Percentiles rank a stretch among this genome's conserved stretches.
Evolutionary conservation across 768 basidiomycete species (phyloP).

Genomic region (Flagelloscypha sp.): DNA sequence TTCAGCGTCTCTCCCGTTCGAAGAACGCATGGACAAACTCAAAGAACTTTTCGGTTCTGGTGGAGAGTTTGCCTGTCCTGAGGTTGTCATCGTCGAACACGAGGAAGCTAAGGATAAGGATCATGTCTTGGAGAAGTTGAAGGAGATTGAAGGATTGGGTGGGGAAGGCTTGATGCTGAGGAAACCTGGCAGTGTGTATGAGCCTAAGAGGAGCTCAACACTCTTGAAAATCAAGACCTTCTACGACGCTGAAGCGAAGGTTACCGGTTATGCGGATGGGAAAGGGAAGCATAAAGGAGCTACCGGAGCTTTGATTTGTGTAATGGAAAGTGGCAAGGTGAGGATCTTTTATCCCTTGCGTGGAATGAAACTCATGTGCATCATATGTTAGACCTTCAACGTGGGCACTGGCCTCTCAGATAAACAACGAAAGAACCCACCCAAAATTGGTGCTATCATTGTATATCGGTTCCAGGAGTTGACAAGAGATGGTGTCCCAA

Average conservation of each 20-base stretch:
- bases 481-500: conserved; percentile 47
- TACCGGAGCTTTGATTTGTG: conserved; percentile 44
- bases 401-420: conserved; percentile 49
- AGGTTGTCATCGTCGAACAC: conserved; percentile 43
- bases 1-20: conserved; percentile 36
- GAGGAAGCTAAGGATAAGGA: conserved; percentile 33
- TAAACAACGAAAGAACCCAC: conserved; percentile 45
- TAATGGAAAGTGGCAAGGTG: conserved; percentile 57
- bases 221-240: conserved; percentile 57
- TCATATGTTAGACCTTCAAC: conserved; percentile 36
- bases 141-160: conserved; percentile 44
- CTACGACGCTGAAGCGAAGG: conserved; percentile 52
- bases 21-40: conserved; percentile 39
- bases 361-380: neutral
- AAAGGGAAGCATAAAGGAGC: conserved; percentile 43
- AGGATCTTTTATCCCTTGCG: conserved; percentile 1
- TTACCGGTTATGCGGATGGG: conserved; percentile 48
- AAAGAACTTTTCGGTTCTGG: conserved; percentile 38
- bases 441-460: conserved; percentile 46
- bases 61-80: conserved; percentile 32
- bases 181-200: conserved; percentile 40
- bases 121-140: conserved; percentile 47
- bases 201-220: conserved; percentile 38
- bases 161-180: conserved; percentile 56
- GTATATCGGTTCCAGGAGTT: conserved; percentile 55